Percentiles rank a stretch among this genome's conserved stretches.
Evolutionary conservation across 2,329 filamentous ascomycete species (phyloP).

Genomic region (Neophaeococcomyces mojaviensis): DNA sequence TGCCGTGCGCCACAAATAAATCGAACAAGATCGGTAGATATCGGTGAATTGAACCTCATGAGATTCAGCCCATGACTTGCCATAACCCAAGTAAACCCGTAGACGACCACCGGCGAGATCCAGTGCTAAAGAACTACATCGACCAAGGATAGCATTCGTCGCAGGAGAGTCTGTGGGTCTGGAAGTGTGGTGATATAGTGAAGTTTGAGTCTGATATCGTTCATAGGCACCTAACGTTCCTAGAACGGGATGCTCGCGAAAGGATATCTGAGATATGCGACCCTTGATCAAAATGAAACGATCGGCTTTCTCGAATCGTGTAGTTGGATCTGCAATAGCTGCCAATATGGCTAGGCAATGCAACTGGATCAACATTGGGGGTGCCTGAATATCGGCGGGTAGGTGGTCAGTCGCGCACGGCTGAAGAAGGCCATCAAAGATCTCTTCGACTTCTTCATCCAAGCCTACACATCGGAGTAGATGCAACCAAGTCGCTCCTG

Average conservation of each 20-base stretch:
- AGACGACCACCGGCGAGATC: not conserved
- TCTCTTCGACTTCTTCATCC: not conserved
- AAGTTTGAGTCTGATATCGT: slow-evolving; percentile 1
- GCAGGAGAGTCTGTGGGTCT: no score
- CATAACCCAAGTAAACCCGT: no score
- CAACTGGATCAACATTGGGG: slow-evolving; percentile 9
- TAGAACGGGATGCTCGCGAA: slow-evolving; percentile 15
- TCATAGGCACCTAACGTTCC: slow-evolving; percentile 14
- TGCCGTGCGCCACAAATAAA: no score
- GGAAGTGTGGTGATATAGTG: not conserved
- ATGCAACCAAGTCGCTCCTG: not conserved
- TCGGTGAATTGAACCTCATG: no score
- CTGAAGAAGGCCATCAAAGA: not conserved
- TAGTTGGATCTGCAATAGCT: slow-evolving; percentile 6
- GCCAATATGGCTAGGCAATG: slow-evolving; percentile 12
- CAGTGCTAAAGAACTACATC: not conserved
- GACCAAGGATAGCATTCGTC: not conserved
- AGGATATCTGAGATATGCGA: slow-evolving; percentile 8
- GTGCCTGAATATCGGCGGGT: slow-evolving; percentile 13
- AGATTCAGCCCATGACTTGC: no score
- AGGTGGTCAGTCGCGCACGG: slow-evolving; percentile 12
- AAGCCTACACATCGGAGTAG: not conserved
- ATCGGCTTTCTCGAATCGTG: not conserved
- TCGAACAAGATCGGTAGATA: no score
- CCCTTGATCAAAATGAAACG: slow-evolving; percentile 8